Evolutionary conservation across 805 yeast species (phyloP).

Genomic region (Starmerella powellii): DNA sequence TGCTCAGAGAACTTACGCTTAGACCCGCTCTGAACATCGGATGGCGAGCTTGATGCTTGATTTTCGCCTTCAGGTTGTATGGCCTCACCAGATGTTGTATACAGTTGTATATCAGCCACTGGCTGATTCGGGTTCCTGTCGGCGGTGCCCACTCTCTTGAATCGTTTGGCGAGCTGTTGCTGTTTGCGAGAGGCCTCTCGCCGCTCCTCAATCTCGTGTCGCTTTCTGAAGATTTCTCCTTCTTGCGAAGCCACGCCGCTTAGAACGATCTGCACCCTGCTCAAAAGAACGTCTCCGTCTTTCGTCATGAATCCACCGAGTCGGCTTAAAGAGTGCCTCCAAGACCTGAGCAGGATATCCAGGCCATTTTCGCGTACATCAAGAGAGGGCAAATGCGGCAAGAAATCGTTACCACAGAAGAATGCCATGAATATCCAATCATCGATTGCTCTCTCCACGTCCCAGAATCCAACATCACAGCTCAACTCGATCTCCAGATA

Average conservation of each 20-base stretch:
- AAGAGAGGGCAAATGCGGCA: conserved; percentile 89
- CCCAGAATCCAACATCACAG: conserved; percentile 54
- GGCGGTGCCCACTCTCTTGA: conserved; percentile 24
- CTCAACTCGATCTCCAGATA: conserved; percentile 72
- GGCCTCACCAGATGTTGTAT: conserved; percentile 60
- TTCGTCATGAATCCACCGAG: conserved; percentile 72
- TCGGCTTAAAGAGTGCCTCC: conserved; percentile 63
- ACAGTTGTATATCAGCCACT: conserved; percentile 59
- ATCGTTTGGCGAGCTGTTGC: conserved; percentile 14
- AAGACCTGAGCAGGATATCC: conserved; percentile 63
- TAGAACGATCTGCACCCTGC: conserved; percentile 63
- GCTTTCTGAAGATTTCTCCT: conserved; percentile 57
- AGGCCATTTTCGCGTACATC: conserved; percentile 93
- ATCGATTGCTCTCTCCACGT: conserved; percentile 88
- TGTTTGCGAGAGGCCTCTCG: conserved; percentile 38
- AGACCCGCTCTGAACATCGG: background rate
- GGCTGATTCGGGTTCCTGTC: conserved; percentile 43
- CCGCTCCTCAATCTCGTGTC: conserved; percentile 58
- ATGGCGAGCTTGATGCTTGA: no score
- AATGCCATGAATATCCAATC: conserved; percentile 99
- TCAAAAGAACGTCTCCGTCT: conserved; percentile 72
- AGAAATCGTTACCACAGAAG: conserved; percentile 95
- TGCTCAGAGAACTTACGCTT: background rate
- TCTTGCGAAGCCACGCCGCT: conserved; percentile 58
- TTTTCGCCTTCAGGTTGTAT: conserved; percentile 30